These are phyloP conservation scores for Leishmania amazonensis DNA, from an alignment of 208 protist genomes.

Conservation along the genomic window DNA sequence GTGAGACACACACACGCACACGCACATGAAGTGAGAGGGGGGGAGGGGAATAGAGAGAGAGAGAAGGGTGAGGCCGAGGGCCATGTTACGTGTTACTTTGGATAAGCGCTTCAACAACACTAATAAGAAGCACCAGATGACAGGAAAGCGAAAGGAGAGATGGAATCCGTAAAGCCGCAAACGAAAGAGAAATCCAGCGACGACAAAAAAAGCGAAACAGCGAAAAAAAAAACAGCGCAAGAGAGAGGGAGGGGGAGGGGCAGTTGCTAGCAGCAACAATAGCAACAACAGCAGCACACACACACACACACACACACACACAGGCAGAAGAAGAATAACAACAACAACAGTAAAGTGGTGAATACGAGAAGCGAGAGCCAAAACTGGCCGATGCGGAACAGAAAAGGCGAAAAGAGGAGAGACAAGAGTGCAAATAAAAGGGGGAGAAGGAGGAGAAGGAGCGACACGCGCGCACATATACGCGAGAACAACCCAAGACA, in stretches of 20 bases:
- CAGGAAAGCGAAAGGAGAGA: neutral
- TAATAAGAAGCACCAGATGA: neutral
- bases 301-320: neutral
- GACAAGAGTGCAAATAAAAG: neutral
- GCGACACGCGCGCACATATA: neutral
- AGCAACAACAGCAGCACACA: neutral
- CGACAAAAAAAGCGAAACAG: neutral
- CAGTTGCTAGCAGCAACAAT: too few species aligned
- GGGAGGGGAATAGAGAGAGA: neutral
- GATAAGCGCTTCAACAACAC: neutral
- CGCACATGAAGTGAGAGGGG: neutral
- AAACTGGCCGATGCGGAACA: neutral
- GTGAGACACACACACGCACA: neutral
- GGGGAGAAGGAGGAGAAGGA: neutral
- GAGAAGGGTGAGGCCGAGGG: neutral
- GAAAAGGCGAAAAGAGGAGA: neutral
- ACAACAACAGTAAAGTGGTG: neutral
- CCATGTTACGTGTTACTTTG: neutral
- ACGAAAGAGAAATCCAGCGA: too few species aligned
- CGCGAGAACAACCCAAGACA: neutral
- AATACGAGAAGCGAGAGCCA: neutral
- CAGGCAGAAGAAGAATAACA: neutral
- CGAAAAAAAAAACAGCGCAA: neutral
- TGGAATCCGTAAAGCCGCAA: neutral
- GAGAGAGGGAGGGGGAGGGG: too few species aligned